Base-by-base conservation (phyloP, 1,139 yeast species). In the Yamadazyma triangularis region DNA sequence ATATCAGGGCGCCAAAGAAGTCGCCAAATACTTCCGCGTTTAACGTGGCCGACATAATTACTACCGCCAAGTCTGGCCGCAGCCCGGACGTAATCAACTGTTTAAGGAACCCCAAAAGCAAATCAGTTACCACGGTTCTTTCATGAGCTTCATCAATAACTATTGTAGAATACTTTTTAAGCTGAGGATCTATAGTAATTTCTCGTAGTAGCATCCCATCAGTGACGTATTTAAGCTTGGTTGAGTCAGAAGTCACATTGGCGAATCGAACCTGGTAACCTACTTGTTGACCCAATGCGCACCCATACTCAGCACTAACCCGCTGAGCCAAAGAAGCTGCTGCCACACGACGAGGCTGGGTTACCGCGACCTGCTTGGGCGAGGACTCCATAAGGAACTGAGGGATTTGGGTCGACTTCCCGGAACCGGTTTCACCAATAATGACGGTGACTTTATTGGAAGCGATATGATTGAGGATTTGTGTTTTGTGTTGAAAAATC, bases 181-280 rank as follows among this genome's bases (percentile, higher is more conserved):
- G 59, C 4, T 60, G 56, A 1, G 75, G 73, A 48, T 87, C 89
- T 39, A 84, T 58, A 91, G 91, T 85, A 43, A 89, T 60, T 53
- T 91, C 98, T 51, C 98, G 71, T 35, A 93, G 60, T 22, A 91
- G 71, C 98, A 91, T 91, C 77, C 98, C 98, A 63, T 91, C 99
- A 0, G 98, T 91, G 30, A 91, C 62, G 50, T 88, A 91, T 49
- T 88, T 87, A 42, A 91, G 61, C 42, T 74, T 74, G 1, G 98
- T 91, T 19, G 47, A 49, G 23, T 45, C 49, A 24, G 51, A 45
- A 10, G 69, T 58, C 28, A 62, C 41, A 38, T 68, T 68, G 31
- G 73, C 55, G 51, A 91, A 91, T 50, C 99, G 71, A 27, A 91
- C 97, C 35, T 95, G 82, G 59, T 87, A 91, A 38, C 99, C 98